Conservation (phyloP, 164 flowering plant genomes). For the Echeveria elegans region DNA sequence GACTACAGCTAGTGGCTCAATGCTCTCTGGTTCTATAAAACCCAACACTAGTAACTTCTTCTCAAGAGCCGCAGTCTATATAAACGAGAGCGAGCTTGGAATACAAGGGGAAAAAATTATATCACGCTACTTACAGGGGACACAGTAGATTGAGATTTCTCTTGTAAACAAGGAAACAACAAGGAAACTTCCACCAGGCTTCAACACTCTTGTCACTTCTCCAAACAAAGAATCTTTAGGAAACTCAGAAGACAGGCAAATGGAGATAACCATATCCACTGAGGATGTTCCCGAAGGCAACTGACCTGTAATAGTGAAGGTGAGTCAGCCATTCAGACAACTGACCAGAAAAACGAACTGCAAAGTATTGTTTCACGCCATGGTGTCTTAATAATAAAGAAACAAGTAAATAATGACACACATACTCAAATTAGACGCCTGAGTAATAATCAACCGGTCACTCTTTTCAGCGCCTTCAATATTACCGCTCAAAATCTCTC, state of each 20-base stretch:
- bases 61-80: slow-evolving; percentile 43
- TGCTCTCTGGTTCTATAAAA: slow-evolving; percentile 42
- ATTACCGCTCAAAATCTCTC: not conserved
- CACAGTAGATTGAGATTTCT: not conserved
- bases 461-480: slow-evolving; percentile 16
- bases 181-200: slow-evolving; percentile 60
- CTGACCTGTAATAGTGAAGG: slow-evolving; percentile 26
- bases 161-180: slow-evolving; percentile 25
- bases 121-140: not conserved
- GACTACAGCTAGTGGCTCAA: slow-evolving; percentile 24
- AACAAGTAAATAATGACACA: not conserved
- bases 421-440: slow-evolving; percentile 45
- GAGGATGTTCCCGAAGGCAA: slow-evolving; percentile 57
- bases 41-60: slow-evolving; percentile 65
- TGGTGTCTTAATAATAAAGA: not conserved
- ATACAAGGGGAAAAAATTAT: not conserved
- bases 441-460: slow-evolving; percentile 26
- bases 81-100: not conserved
- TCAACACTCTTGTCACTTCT: slow-evolving; percentile 52
- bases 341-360: not conserved
- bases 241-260: slow-evolving; percentile 32
- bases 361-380: too few species aligned
- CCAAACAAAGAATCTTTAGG: slow-evolving; percentile 32
- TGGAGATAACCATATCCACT: slow-evolving; percentile 30
- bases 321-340: not conserved